These are phyloP conservation scores for Tetradesmus lagerheimii DNA, from an alignment of 139 green algal genomes.

Conservation along the genomic window DNA sequence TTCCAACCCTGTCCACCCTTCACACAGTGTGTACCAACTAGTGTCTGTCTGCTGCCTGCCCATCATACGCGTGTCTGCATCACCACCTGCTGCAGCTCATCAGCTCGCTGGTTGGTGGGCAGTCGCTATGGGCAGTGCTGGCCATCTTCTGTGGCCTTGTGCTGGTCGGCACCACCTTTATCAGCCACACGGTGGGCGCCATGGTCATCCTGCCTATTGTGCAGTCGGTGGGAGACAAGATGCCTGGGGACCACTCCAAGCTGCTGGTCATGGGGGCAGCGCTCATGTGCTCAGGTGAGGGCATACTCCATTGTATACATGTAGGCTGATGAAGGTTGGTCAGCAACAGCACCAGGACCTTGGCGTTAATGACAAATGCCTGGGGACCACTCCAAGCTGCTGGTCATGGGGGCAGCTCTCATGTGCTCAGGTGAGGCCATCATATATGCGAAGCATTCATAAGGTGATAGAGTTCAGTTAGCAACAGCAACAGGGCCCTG, in stretches of 20 bases:
- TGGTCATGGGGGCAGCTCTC: slow-evolving; percentile 80
- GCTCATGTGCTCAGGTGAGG: slow-evolving; percentile 77
- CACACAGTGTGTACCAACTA: too few species aligned
- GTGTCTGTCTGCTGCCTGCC: too few species aligned
- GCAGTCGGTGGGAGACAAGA: slow-evolving; percentile 69
- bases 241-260: slow-evolving; percentile 68
- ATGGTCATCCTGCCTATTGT: slow-evolving; percentile 89
- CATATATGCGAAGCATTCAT: too few species aligned
- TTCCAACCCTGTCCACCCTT: too few species aligned
- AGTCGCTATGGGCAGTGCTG: slow-evolving; percentile 59
- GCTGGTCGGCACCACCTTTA: slow-evolving; percentile 77
- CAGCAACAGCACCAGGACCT: too few species aligned
- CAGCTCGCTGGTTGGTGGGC: slow-evolving; percentile 35
- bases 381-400: slow-evolving; percentile 68
- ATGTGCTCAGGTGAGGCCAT: slow-evolving; percentile 71
- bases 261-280: slow-evolving; percentile 80
- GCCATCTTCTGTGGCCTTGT: slow-evolving; percentile 74
- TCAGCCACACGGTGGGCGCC: slow-evolving; percentile 80
- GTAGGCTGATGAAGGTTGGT: neutral
- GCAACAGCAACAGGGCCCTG: too few species aligned
- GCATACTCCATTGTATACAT: neutral
- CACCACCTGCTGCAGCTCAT: slow-evolving; percentile 38
- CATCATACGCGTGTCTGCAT: neutral
- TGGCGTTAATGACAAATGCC: slow-evolving; percentile 68
- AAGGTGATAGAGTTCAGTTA: too few species aligned